Conservation (phyloP, 768 basidiomycete genomes). For the Kwoniella shandongensis region DNA sequence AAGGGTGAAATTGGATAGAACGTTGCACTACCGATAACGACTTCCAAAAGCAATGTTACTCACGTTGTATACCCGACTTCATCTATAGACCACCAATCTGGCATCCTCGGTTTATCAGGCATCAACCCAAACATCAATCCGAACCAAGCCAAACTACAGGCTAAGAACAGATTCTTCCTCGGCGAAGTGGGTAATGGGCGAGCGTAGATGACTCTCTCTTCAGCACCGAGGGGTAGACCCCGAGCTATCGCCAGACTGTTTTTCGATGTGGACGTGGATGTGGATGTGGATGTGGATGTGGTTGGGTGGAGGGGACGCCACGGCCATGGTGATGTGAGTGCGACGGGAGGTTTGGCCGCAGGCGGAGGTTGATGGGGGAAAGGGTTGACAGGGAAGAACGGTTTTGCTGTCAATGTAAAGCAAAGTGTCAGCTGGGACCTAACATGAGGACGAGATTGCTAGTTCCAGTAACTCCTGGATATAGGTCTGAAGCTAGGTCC, state of each 20-base stretch:
- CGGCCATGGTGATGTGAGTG: neutral
- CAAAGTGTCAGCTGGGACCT: slow-evolving; percentile 1
- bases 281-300: no score
- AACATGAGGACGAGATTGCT: neutral
- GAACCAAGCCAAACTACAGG: slow-evolving; percentile 1
- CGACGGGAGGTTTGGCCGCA: neutral
- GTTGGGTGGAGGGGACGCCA: slow-evolving; percentile 1
- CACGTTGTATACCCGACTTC: slow-evolving; percentile 4
- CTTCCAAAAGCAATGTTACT: no score
- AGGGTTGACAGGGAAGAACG: neutral
- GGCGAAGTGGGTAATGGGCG: slow-evolving; percentile 7
- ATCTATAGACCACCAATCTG: slow-evolving; percentile 3
- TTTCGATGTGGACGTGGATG: no score
- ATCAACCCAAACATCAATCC: slow-evolving; percentile 4
- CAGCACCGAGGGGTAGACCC: neutral
- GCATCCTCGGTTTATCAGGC: slow-evolving; percentile 3
- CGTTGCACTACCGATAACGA: no score
- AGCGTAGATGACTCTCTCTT: slow-evolving; percentile 9
- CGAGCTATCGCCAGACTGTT: no score
- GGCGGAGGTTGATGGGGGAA: neutral
- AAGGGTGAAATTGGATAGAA: neutral
- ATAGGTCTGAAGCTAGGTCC: neutral
- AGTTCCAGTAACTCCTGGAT: neutral
- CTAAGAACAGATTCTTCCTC: neutral
- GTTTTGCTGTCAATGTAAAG: neutral